A percentile compares a stretch with the other conserved stretches of the same genome.
These are phyloP conservation scores for Brassica balearica DNA, from an alignment of 441 rosid genomes.

Conservation along the genomic window DNA sequence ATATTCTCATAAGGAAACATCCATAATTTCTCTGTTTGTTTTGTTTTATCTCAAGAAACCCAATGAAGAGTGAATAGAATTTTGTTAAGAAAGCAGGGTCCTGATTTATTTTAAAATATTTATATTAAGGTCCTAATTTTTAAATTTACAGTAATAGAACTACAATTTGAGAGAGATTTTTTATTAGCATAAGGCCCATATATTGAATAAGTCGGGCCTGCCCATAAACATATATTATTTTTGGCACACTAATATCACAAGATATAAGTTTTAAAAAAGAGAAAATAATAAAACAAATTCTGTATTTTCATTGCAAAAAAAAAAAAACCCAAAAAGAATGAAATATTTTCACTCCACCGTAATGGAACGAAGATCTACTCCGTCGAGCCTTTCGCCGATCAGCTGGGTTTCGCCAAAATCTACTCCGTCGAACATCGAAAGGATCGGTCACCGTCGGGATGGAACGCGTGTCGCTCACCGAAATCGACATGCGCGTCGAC, in stretches of 20 bases:
- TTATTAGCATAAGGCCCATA: background rate
- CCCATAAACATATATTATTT: background rate
- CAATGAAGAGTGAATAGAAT: conserved; percentile 31
- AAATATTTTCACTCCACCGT: too few species aligned
- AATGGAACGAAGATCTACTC: background rate
- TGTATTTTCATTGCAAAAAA: too few species aligned
- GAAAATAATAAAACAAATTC: too few species aligned
- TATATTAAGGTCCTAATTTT: background rate
- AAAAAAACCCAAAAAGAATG: too few species aligned
- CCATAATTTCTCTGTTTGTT: conserved; percentile 30
- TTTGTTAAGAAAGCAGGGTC: background rate
- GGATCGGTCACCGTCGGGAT: too few species aligned
- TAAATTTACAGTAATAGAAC: background rate
- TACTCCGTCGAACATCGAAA: too few species aligned
- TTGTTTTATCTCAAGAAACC: conserved; percentile 38
- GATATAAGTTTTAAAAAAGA: background rate
- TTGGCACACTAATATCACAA: background rate
- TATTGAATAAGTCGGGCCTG: background rate
- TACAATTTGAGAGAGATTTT: background rate
- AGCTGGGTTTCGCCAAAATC: background rate
- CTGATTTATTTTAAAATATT: too few species aligned
- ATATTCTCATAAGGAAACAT: conserved; percentile 10
- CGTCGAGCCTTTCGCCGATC: background rate
- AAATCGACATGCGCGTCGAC: too few species aligned
- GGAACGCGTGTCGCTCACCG: too few species aligned